phyloP scores from a whole-genome alignment of 352 stramenopile genomes.

The Pythium dissotocum region DNA sequence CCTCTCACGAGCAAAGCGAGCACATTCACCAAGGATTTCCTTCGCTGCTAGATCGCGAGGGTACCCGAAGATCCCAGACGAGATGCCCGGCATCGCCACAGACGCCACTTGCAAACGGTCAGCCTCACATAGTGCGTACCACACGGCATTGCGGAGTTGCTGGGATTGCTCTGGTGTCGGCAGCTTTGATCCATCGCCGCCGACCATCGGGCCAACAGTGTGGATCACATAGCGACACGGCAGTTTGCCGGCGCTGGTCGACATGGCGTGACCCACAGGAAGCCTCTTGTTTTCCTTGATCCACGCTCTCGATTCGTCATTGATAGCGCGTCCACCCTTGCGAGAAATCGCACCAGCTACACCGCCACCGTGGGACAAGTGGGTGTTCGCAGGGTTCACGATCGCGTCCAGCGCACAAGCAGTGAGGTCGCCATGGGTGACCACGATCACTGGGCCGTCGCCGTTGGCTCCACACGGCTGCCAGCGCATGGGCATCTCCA shows the following conservation, averaged over 20 bases:
- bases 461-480: neutral
- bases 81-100: conserved; percentile 49
- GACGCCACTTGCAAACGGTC: conserved; percentile 31
- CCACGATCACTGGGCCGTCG: conserved; percentile 21
- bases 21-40: conserved; percentile 44
- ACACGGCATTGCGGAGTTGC: conserved; percentile 40
- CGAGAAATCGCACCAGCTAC: conserved; percentile 38
- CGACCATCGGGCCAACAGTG: conserved; percentile 38
- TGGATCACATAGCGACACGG: conserved; percentile 49
- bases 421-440: conserved; percentile 46
- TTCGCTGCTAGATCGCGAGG: conserved; percentile 35
- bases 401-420: conserved; percentile 38
- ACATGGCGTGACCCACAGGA: conserved; percentile 36
- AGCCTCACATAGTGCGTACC: conserved; percentile 37
- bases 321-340: conserved; percentile 31
- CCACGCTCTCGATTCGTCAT: conserved; percentile 37
- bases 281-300: conserved; percentile 29
- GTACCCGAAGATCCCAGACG: conserved; percentile 53
- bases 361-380: conserved; percentile 39
- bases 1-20: conserved; percentile 29
- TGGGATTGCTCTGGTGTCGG: conserved; percentile 32
- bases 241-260: conserved; percentile 33
- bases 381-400: conserved; percentile 45
- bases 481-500: neutral
- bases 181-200: neutral